phyloP scores from a whole-genome alignment of 306 rosid species.

The Delonix regia region DNA sequence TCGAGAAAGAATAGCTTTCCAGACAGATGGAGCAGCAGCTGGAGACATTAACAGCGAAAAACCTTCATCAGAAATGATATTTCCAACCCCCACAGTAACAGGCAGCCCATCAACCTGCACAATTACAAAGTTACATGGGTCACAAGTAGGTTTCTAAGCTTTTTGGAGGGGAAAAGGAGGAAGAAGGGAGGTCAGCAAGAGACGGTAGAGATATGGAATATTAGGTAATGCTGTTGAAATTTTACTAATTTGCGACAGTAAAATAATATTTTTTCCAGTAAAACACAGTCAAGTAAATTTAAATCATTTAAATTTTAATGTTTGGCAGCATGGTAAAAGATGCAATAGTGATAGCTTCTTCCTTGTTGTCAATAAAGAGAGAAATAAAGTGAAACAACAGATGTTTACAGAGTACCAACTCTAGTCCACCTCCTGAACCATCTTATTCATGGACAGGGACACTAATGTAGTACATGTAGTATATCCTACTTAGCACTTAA shows the following conservation, averaged over 20 bases:
- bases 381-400: background rate
- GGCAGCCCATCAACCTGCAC: slow-evolving; percentile 85
- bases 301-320: slow-evolving; percentile 11
- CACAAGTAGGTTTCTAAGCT: slow-evolving; percentile 10
- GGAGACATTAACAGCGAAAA: slow-evolving; percentile 87
- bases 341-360: slow-evolving; percentile 6
- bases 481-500: background rate
- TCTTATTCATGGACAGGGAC: background rate
- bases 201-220: background rate
- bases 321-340: slow-evolving; percentile 24
- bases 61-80: slow-evolving; percentile 78
- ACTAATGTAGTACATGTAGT: background rate
- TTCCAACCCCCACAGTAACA: slow-evolving; percentile 87
- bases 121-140: slow-evolving; percentile 22
- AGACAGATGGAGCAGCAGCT: slow-evolving; percentile 76
- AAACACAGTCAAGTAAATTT: slow-evolving; percentile 20
- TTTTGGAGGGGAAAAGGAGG: background rate
- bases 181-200: background rate
- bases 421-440: background rate
- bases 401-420: background rate
- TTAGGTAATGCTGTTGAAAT: slow-evolving; percentile 18
- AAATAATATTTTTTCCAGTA: too few relatives aligned
- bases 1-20: slow-evolving; percentile 76
- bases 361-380: background rate
- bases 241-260: background rate